Percentiles rank a stretch among this genome's conserved stretches.
Evolutionary conservation across 495 filamentous ascomycete species (phyloP).

Genomic region (Neurospora discreta): DNA sequence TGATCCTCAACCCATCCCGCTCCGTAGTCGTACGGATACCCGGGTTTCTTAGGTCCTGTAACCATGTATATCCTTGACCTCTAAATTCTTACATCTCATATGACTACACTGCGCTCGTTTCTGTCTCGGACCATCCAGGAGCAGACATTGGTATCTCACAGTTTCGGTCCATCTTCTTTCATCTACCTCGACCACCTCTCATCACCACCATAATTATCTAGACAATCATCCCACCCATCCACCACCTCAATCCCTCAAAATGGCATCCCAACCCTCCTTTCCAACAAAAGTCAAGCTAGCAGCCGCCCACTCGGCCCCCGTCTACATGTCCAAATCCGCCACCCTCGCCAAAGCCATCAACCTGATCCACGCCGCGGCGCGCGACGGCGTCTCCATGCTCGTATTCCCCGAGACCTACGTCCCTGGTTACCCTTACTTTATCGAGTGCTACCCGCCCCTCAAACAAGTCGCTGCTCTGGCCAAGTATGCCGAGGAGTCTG

Average conservation of each 20-base stretch:
- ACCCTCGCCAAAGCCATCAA: slow-evolving; percentile 20
- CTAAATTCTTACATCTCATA: not conserved
- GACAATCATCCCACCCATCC: not conserved
- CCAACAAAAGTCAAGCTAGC: slow-evolving; percentile 21
- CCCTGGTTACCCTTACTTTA: slow-evolving; percentile 26
- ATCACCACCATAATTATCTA: not conserved
- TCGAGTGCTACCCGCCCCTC: slow-evolving; percentile 23
- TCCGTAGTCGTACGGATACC: not conserved
- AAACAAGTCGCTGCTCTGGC: slow-evolving; percentile 15
- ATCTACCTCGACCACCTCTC: not conserved
- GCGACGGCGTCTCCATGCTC: slow-evolving; percentile 18
- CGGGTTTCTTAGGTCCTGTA: not conserved
- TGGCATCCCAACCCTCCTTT: slow-evolving; percentile 1
- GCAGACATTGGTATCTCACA: not conserved
- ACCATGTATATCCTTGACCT: not conserved
- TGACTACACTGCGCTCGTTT: not conserved
- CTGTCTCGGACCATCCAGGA: not conserved
- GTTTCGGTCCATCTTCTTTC: not conserved
- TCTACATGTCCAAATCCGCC: slow-evolving; percentile 26
- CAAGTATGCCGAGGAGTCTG: slow-evolving; percentile 21
- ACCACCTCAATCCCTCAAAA: not conserved
- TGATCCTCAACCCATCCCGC: not conserved
- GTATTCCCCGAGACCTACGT: slow-evolving; percentile 28
- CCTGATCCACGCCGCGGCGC: slow-evolving; percentile 18
- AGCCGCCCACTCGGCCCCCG: slow-evolving; percentile 23